Base-by-base conservation (phyloP, 2,329 filamentous ascomycete genomes). In the Trichoderma sp. region DNA sequence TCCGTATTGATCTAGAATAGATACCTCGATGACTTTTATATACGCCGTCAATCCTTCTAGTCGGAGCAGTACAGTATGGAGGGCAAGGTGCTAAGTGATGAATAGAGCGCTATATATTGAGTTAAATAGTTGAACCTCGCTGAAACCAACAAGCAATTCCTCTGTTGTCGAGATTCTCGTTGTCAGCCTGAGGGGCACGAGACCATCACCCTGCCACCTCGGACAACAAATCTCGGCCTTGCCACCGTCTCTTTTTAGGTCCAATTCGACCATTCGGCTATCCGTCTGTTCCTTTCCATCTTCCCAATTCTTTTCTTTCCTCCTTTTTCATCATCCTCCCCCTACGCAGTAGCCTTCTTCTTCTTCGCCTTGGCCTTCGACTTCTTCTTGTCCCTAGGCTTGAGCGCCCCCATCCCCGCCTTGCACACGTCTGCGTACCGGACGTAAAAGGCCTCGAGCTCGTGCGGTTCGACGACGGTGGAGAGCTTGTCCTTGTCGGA, bases 391-490 rank as follows among this genome's bases (percentile, higher is more conserved):
- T 98, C 96, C 79, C 97, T 90, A 82, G 97, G 98, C 90, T 98
- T 98, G 85, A 99, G 83, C 8, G 93, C 92, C 66, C 90, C 89
- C 95, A 98, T 98, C 6, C 95, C 95, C 0, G 89, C 87, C 87
- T 97, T 98, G 85, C 95, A 98, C 3, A 95, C 89, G 79, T 98
- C 97, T 27, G 95, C 95, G 86, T 98, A 99, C 69, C 91, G 89
- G 35, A 87, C 86, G 83, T 95, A 99, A 82, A 99, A 99, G 0
- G 84, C 86, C 72, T 97, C 95, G 12, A 98, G 83, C 6, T 93
- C 91, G 75, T 92, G 90, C 1, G 93, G 91, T 74, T 93, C 89
- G 1, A 98, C 95, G 0, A 98, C 84, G 0, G 97, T 98, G 3
- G 94, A 94, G 31, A 98, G 82, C 84, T 95, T 97, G 79, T 94